phyloP scores from a whole-genome alignment of 1,284 basidiomycete species.

The Abortiporus biennis region DNA sequence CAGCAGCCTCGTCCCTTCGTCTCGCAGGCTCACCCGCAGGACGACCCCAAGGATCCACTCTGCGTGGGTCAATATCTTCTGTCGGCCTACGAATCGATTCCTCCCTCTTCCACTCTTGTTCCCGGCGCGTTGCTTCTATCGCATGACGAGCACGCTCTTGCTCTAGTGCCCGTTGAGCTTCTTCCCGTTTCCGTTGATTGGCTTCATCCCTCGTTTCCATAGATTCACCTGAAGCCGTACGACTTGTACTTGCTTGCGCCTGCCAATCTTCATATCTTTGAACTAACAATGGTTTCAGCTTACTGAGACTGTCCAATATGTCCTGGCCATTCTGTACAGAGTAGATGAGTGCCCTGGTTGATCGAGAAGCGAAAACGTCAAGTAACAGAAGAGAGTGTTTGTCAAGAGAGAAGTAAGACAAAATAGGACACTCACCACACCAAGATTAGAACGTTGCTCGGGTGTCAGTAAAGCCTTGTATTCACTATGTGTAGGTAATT shows the following conservation, averaged over 20 bases:
- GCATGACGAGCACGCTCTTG: slow-evolving; percentile 31
- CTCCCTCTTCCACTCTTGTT: slow-evolving; percentile 25
- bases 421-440: slow-evolving; percentile 37
- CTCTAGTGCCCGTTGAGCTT: slow-evolving; percentile 20
- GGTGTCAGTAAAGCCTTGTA: slow-evolving; percentile 38
- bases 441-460: slow-evolving; percentile 47
- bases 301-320: slow-evolving; percentile 39
- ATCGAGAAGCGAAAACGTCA: not conserved
- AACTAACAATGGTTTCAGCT: slow-evolving; percentile 30
- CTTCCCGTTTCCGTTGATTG: slow-evolving; percentile 15
- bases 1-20: slow-evolving; percentile 15
- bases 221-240: slow-evolving; percentile 17
- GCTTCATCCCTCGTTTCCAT: slow-evolving; percentile 23
- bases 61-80: slow-evolving; percentile 18
- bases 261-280: slow-evolving; percentile 31
- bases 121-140: slow-evolving; percentile 30
- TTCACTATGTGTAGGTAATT: slow-evolving; percentile 50
- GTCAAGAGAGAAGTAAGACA: not conserved
- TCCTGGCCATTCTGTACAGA: slow-evolving; percentile 61
- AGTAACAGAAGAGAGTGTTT: slow-evolving; percentile 5
- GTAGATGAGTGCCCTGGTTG: slow-evolving; percentile 5
- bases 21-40: slow-evolving; percentile 15
- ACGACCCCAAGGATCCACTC: slow-evolving; percentile 16
- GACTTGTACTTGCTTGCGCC: slow-evolving; percentile 12
- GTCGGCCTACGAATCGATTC: slow-evolving; percentile 17